These are phyloP conservation scores for Dothideomycetes sp. DNA, from an alignment of 2,329 filamentous ascomycete species.

Conservation along the genomic window DNA sequence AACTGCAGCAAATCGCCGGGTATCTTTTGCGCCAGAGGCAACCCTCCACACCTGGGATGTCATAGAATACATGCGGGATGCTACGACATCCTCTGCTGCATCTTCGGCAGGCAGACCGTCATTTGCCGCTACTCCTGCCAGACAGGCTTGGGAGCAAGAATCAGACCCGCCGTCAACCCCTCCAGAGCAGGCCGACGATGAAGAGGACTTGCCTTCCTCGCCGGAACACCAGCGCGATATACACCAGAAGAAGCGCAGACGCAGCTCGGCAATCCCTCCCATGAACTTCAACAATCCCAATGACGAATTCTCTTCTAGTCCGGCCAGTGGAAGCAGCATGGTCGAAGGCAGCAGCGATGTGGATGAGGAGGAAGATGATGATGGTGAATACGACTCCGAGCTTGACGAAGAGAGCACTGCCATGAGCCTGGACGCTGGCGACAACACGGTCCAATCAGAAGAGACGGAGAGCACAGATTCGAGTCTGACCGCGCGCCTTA, in stretches of 20 bases:
- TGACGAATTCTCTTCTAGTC: slow-evolving; percentile 61
- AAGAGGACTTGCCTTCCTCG: slow-evolving; percentile 36
- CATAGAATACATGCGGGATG: slow-evolving; percentile 78
- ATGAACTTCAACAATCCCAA: slow-evolving; percentile 56
- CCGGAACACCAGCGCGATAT: slow-evolving; percentile 55
- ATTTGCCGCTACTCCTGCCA: slow-evolving; percentile 19
- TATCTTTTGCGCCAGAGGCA: slow-evolving; percentile 94
- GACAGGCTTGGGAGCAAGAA: slow-evolving; percentile 11
- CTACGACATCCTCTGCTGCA: slow-evolving; percentile 60
- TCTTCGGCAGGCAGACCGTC: slow-evolving; percentile 58
- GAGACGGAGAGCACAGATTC: slow-evolving; percentile 46
- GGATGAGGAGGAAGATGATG: slow-evolving; percentile 44
- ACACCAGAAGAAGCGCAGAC: slow-evolving; percentile 49
- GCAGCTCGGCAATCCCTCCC: slow-evolving; percentile 56
- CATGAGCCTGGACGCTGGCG: slow-evolving; percentile 67
- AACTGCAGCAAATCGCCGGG: slow-evolving; percentile 62
- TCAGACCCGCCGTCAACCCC: slow-evolving; percentile 51
- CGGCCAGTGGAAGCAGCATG: slow-evolving; percentile 51
- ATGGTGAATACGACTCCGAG: slow-evolving; percentile 40
- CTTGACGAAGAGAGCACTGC: slow-evolving; percentile 54
- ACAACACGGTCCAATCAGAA: slow-evolving; percentile 31
- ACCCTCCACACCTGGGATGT: slow-evolving; percentile 97
- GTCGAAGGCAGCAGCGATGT: slow-evolving; percentile 34
- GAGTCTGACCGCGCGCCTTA: slow-evolving; percentile 67
- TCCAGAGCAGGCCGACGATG: slow-evolving; percentile 48